Percentiles rank a stretch among this genome's conserved stretches.
Evolutionary conservation across 495 filamentous ascomycete genomes (phyloP).

Genomic region (Podospora conica): DNA sequence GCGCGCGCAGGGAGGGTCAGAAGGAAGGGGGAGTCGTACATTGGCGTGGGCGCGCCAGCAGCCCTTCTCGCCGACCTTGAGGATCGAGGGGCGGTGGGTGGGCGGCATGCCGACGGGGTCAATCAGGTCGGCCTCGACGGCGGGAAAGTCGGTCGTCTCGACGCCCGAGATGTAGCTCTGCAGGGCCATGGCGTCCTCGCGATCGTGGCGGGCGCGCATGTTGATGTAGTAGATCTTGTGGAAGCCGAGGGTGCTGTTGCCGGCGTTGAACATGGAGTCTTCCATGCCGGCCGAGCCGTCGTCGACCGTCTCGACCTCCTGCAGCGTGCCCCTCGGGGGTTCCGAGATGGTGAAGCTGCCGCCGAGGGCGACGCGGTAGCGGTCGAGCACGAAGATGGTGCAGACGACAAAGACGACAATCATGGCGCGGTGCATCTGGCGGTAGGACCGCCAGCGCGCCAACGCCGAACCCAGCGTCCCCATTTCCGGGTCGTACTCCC

Average conservation of each 20-base stretch:
- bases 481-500: neutral
- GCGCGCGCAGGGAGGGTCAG: neutral
- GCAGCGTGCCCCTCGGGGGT: neutral
- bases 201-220: constrained; percentile 21
- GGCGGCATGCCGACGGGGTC: constrained; percentile 21
- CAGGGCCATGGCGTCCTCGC: constrained; percentile 19
- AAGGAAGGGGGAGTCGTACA: neutral
- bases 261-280: constrained; percentile 10
- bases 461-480: neutral
- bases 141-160: constrained; percentile 15
- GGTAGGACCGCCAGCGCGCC: constrained; percentile 14
- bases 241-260: constrained; percentile 22
- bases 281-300: neutral
- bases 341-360: neutral
- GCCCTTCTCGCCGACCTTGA: constrained; percentile 15
- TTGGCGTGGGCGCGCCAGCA: constrained; percentile 22
- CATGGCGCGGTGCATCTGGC: constrained; percentile 13
- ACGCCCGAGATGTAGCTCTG: constrained; percentile 20
- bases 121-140: constrained; percentile 19
- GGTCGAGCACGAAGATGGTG: constrained; percentile 12
- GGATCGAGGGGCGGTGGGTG: constrained; percentile 10
- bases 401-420: constrained; percentile 6
- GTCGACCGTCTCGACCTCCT: neutral
- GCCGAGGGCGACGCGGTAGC: constrained; percentile 4
- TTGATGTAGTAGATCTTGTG: constrained; percentile 19